Evolutionary conservation across 768 basidiomycete genomes (phyloP).

Genomic region (Lyophyllum semitale): DNA sequence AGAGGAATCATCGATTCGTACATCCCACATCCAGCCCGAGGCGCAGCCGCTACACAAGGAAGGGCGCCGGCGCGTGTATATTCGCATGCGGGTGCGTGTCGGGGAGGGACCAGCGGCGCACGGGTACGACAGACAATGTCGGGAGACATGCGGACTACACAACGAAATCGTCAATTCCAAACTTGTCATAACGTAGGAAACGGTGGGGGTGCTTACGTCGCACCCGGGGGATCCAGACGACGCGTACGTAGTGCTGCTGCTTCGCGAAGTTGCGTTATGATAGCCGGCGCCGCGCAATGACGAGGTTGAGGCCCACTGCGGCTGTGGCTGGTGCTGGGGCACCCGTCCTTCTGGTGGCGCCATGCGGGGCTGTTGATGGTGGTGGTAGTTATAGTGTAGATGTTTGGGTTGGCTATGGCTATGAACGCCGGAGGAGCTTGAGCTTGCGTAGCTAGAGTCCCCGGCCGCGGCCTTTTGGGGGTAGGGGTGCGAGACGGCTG

Average conservation of each 20-base stretch:
- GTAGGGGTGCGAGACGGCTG: constrained; percentile 17
- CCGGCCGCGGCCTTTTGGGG: constrained; percentile 13
- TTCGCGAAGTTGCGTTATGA: background rate
- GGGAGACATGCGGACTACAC: background rate
- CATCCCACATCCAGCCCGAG: too few relatives aligned
- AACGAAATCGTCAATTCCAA: background rate
- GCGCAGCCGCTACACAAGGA: background rate
- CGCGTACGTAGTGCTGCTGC: background rate
- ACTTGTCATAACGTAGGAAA: background rate
- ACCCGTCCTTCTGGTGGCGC: background rate
- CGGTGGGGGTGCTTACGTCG: background rate
- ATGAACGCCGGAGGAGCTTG: constrained; percentile 13
- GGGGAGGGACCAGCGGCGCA: constrained; percentile 16
- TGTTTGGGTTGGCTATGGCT: background rate
- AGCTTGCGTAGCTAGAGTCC: constrained; percentile 6
- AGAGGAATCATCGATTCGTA: too few relatives aligned
- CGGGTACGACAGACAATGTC: background rate
- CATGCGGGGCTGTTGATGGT: background rate
- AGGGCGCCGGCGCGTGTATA: background rate
- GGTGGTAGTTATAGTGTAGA: background rate
- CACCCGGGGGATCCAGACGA: background rate
- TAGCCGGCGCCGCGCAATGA: constrained; percentile 8
- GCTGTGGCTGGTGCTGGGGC: background rate
- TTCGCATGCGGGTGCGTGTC: constrained; percentile 2
- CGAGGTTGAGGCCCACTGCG: background rate